Percentiles rank a stretch among this genome's conserved stretches.
These are phyloP conservation scores for Amniculicola lignicola DNA, from an alignment of 495 filamentous ascomycete genomes.

Conservation along the genomic window DNA sequence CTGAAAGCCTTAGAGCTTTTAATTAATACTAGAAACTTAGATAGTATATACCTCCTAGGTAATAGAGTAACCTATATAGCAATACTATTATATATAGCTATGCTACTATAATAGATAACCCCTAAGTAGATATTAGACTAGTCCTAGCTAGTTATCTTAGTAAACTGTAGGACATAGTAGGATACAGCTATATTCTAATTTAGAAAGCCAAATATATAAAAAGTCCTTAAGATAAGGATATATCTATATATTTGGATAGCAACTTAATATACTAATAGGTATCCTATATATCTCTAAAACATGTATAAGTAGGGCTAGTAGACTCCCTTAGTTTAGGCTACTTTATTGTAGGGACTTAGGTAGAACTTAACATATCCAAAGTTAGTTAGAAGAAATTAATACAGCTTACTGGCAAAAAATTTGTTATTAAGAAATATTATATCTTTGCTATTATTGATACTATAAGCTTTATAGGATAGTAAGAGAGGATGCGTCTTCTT, in stretches of 20 bases:
- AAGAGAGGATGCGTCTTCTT: too few species aligned
- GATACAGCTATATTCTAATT: not conserved
- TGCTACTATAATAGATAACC: not conserved
- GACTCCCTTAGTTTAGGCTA: not conserved
- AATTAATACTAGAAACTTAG: too few species aligned
- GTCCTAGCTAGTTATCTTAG: not conserved
- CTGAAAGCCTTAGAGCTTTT: too few species aligned
- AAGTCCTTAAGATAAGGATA: not conserved
- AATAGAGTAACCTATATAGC: too few species aligned
- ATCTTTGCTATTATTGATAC: too few species aligned
- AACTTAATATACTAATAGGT: not conserved
- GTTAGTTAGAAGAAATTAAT: not conserved
- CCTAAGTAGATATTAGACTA: not conserved
- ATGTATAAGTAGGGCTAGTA: not conserved
- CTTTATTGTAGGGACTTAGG: not conserved
- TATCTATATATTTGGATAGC: not conserved
- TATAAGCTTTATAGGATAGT: too few species aligned
- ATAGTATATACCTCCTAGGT: too few species aligned
- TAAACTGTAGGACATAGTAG: not conserved
- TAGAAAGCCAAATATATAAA: not conserved
- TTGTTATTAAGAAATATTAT: not conserved
- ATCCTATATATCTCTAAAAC: not conserved
- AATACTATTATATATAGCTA: too few species aligned
- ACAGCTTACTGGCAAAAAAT: not conserved
- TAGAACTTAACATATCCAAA: not conserved